Percentiles rank a stretch among this genome's conserved stretches.
Conservation (phyloP, 1,139 yeast species). For the Hyphopichia fennica region DNA sequence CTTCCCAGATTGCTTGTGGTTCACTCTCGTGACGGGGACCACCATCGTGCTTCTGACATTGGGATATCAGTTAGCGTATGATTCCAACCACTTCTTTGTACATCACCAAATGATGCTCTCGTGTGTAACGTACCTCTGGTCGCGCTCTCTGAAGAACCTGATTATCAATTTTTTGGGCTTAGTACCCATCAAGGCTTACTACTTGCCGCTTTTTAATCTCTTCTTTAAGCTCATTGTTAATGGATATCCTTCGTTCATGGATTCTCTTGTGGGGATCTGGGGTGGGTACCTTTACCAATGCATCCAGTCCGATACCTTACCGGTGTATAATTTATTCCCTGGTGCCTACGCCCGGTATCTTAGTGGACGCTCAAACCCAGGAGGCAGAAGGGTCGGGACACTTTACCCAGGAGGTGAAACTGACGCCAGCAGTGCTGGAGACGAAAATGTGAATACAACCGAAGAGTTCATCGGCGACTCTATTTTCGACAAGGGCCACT, state of each 20-base stretch:
- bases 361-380: constrained; percentile 6
- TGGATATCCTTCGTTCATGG: constrained; percentile 39
- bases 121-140: constrained; percentile 62
- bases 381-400: constrained; percentile 37
- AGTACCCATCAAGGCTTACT: constrained; percentile 57
- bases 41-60: constrained; percentile 35
- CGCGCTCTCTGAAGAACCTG: constrained; percentile 51
- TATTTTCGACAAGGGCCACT: constrained; percentile 43
- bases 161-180: constrained; percentile 52
- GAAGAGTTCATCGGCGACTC: constrained; percentile 32
- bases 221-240: constrained; percentile 47
- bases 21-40: constrained; percentile 50
- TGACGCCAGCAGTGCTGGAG: not conserved
- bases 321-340: constrained; percentile 41
- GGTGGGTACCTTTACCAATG: constrained; percentile 63
- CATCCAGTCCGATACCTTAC: constrained; percentile 53
- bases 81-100: constrained; percentile 17
- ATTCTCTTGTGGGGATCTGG: constrained; percentile 48
- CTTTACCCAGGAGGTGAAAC: not conserved
- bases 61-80: constrained; percentile 25
- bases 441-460: not conserved
- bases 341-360: constrained; percentile 40
- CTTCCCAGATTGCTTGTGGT: constrained; percentile 59
- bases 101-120: constrained; percentile 46
- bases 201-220: constrained; percentile 56